phyloP scores from a whole-genome alignment of 176 grass and related monocot genomes.

The Dendrocalamus sinicus region DNA sequence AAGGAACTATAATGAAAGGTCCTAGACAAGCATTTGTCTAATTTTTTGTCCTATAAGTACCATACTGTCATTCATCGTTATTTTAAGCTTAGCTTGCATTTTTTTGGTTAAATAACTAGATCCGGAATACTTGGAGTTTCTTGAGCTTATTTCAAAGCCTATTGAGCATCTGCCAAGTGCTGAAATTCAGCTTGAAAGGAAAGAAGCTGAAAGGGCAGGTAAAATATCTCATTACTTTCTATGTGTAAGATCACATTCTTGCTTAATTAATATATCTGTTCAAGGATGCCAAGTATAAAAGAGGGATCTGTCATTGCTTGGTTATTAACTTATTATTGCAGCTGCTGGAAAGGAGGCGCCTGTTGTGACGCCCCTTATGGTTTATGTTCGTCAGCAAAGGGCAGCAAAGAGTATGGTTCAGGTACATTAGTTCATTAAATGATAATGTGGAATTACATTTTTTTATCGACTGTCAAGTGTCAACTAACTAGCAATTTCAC shows the following conservation, averaged over 20 bases:
- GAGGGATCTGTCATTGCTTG: slow-evolving; percentile 5
- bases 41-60: background rate
- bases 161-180: slow-evolving; percentile 91
- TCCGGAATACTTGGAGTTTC: slow-evolving; percentile 87
- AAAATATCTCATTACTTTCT: slow-evolving; percentile 38
- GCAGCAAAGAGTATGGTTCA: slow-evolving; percentile 81
- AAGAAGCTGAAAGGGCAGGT: slow-evolving; percentile 98
- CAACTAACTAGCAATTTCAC: slow-evolving; percentile 8
- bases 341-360: slow-evolving; percentile 82
- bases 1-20: slow-evolving; percentile 94
- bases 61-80: slow-evolving; percentile 19
- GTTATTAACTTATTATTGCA: slow-evolving; percentile 35
- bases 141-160: slow-evolving; percentile 88
- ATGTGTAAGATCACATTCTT: slow-evolving; percentile 9
- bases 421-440: slow-evolving; percentile 50
- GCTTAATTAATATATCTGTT: slow-evolving; percentile 1
- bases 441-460: background rate
- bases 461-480: slow-evolving; percentile 30
- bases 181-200: slow-evolving; percentile 98
- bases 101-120: slow-evolving; percentile 61
- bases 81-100: slow-evolving; percentile 29
- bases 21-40: background rate
- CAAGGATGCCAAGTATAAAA: slow-evolving; percentile 41
- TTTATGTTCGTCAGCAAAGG: slow-evolving; percentile 87
- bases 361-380: slow-evolving; percentile 88